phyloP scores from a whole-genome alignment of 179 eudicot species.

The Patellifolia procumbens region DNA sequence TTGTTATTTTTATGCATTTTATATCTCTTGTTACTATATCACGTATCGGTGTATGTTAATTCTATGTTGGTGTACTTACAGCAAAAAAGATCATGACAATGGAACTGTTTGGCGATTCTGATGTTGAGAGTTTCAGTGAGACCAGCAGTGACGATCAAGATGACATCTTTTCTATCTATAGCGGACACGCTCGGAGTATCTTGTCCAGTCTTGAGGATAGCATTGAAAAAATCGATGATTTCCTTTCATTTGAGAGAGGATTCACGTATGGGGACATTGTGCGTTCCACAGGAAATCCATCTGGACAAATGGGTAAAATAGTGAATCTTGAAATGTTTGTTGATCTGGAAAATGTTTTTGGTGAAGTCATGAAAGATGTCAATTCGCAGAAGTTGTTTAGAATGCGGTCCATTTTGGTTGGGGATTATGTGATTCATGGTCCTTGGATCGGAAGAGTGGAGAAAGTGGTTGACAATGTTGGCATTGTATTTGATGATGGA shows the following conservation, averaged over 20 bases:
- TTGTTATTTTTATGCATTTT: neutral
- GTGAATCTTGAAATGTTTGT: slow-evolving; percentile 55
- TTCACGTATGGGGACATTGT: slow-evolving; percentile 78
- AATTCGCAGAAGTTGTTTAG: slow-evolving; percentile 49
- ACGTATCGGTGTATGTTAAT: neutral
- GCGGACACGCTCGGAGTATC: slow-evolving; percentile 79
- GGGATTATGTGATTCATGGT: slow-evolving; percentile 72
- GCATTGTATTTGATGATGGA: slow-evolving; percentile 78
- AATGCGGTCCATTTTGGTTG: slow-evolving; percentile 64
- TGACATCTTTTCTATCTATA: slow-evolving; percentile 63
- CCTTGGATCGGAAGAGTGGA: slow-evolving; percentile 92
- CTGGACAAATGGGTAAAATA: slow-evolving; percentile 80
- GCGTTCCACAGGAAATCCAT: slow-evolving; percentile 49
- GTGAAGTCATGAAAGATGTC: slow-evolving; percentile 50
- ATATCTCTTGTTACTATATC: neutral
- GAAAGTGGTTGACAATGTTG: slow-evolving; percentile 56
- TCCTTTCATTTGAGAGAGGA: slow-evolving; percentile 79
- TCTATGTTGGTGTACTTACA: slow-evolving; percentile 5
- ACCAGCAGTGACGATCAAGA: slow-evolving; percentile 84
- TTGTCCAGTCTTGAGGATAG: slow-evolving; percentile 81
- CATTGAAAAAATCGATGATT: slow-evolving; percentile 87
- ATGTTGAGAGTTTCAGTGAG: slow-evolving; percentile 65
- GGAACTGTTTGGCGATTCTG: slow-evolving; percentile 67
- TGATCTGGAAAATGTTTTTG: slow-evolving; percentile 73
- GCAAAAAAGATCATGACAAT: slow-evolving; percentile 30